phyloP scores from a whole-genome alignment of 1,284 basidiomycete genomes.

The Athelia sp. region DNA sequence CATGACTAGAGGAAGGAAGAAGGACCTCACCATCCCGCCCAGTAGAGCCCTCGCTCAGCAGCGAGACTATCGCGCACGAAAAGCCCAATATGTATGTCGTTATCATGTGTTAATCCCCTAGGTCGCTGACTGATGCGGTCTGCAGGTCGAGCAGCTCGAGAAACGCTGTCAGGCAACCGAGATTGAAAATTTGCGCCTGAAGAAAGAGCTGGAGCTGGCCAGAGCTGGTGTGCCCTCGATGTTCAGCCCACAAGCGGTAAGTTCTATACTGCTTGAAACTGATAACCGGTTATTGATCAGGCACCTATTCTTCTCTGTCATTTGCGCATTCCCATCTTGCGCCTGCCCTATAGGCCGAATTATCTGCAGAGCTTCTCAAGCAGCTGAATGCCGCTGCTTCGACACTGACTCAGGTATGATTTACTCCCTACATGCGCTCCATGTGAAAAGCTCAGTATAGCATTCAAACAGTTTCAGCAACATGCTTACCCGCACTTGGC shows the following conservation, averaged over 20 bases:
- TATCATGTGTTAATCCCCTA: background rate
- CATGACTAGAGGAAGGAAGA: slow-evolving; percentile 63
- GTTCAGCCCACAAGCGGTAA: slow-evolving; percentile 38
- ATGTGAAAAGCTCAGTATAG: slow-evolving; percentile 22
- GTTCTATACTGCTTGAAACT: slow-evolving; percentile 9
- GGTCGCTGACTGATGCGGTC: background rate
- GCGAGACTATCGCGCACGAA: slow-evolving; percentile 59
- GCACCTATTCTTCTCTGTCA: slow-evolving; percentile 4
- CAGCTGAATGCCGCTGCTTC: slow-evolving; percentile 38
- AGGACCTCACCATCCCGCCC: slow-evolving; percentile 51
- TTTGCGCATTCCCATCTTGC: no score
- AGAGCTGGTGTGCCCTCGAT: slow-evolving; percentile 26
- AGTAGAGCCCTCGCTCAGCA: slow-evolving; percentile 48
- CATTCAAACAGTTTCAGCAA: slow-evolving; percentile 34
- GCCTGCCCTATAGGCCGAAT: slow-evolving; percentile 46
- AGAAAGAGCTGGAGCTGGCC: slow-evolving; percentile 40
- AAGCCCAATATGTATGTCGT: slow-evolving; percentile 38
- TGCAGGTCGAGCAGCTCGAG: slow-evolving; percentile 44
- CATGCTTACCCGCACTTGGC: slow-evolving; percentile 22
- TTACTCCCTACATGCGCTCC: slow-evolving; percentile 15
- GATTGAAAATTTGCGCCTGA: slow-evolving; percentile 46
- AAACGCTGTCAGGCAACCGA: slow-evolving; percentile 45
- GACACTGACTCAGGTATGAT: slow-evolving; percentile 32
- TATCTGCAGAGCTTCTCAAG: slow-evolving; percentile 46
- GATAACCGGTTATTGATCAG: no score